Conservation (phyloP, 176 grass and related monocot genomes). For the Ensete ventricosum region DNA sequence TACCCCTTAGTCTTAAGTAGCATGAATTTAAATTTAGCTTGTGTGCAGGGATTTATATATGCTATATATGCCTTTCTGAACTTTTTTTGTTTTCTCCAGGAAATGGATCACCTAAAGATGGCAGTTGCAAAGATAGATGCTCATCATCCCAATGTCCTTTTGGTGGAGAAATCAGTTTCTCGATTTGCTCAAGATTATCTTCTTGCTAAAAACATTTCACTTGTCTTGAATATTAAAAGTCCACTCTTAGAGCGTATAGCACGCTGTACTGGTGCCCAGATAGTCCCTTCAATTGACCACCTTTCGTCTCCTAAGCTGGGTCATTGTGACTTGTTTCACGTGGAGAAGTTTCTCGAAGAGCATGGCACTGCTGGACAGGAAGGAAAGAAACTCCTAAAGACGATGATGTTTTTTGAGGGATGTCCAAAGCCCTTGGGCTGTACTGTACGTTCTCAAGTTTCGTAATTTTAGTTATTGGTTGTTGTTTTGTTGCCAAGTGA, state of each 20-base stretch:
- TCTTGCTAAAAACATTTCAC: slow-evolving; percentile 81
- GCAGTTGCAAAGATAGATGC: slow-evolving; percentile 93
- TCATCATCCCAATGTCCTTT: slow-evolving; percentile 78
- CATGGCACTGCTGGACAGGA: slow-evolving; percentile 66
- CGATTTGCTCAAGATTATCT: slow-evolving; percentile 88
- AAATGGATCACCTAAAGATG: slow-evolving; percentile 97
- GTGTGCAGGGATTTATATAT: background rate
- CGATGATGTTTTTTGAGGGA: slow-evolving; percentile 95
- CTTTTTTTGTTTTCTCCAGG: slow-evolving; percentile 39
- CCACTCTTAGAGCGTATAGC: slow-evolving; percentile 89
- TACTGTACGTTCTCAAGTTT: slow-evolving; percentile 68
- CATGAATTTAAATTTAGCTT: background rate
- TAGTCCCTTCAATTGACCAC: slow-evolving; percentile 90
- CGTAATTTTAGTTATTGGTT: background rate
- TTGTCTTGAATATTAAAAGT: slow-evolving; percentile 90
- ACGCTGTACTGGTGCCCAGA: slow-evolving; percentile 83
- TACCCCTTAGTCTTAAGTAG: slow-evolving; percentile 15
- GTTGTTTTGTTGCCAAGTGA: background rate
- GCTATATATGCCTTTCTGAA: slow-evolving; percentile 6
- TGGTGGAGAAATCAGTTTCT: slow-evolving; percentile 95
- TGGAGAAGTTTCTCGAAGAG: slow-evolving; percentile 88
- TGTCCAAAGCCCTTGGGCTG: slow-evolving; percentile 92
- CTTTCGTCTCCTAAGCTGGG: slow-evolving; percentile 81
- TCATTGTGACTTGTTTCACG: slow-evolving; percentile 84
- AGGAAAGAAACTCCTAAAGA: slow-evolving; percentile 80